Evolutionary conservation across 495 filamentous ascomycete genomes (phyloP).

Genomic region (Daldinia bambusicola): DNA sequence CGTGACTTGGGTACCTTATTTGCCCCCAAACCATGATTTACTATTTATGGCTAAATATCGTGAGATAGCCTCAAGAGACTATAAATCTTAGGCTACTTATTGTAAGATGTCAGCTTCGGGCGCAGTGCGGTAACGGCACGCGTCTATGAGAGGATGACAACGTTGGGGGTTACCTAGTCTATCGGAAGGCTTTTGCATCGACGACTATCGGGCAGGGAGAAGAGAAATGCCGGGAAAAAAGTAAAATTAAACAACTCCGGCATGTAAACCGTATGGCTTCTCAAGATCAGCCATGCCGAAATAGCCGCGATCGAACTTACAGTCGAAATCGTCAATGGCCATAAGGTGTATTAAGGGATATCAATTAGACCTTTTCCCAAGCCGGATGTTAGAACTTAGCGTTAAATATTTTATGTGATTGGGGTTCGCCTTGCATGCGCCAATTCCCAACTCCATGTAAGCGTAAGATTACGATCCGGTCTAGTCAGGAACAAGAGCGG

Average conservation of each 20-base stretch:
- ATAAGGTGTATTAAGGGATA: neutral
- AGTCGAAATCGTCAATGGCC: neutral
- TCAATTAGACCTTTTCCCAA: neutral
- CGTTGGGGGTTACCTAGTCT: neutral
- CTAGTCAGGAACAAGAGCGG: constrained; percentile 41
- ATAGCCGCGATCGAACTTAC: neutral
- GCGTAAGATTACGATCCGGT: constrained; percentile 40
- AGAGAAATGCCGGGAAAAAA: neutral
- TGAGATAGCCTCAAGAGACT: neutral
- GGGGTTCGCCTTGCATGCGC: constrained; percentile 25
- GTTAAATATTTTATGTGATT: constrained; percentile 27
- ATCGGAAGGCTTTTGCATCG: constrained; percentile 8
- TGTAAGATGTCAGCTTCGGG: constrained; percentile 5
- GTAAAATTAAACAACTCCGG: neutral
- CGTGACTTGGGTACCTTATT: neutral
- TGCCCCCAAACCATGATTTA: neutral
- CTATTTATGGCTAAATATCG: neutral
- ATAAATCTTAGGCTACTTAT: neutral
- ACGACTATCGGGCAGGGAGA: neutral
- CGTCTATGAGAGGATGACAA: neutral
- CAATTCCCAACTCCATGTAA: constrained; percentile 33
- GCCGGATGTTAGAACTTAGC: neutral
- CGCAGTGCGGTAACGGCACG: constrained; percentile 15
- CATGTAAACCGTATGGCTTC: too few relatives aligned
- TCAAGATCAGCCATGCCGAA: neutral